Conservation (phyloP, 129 eudicot genomes). For the Chrysanthemum lavandulifolium region DNA sequence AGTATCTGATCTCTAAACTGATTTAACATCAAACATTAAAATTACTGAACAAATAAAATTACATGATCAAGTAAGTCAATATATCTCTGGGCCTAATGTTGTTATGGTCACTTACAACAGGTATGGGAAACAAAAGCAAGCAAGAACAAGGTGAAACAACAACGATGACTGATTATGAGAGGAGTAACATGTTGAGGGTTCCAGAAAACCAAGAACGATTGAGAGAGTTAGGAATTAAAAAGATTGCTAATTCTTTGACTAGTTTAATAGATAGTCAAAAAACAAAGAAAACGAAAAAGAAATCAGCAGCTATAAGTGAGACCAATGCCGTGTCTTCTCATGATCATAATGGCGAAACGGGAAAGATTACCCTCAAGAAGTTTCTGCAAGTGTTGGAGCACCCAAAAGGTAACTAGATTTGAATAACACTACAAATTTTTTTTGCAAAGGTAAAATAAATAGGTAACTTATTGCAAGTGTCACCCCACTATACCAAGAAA, state of each 20-base stretch:
- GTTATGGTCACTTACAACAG: not conserved
- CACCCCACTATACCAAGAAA: too few relatives aligned
- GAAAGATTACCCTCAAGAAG: not conserved
- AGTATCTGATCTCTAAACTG: too few relatives aligned
- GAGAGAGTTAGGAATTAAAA: too few relatives aligned
- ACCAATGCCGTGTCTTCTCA: not conserved
- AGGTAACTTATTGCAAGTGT: too few relatives aligned
- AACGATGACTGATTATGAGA: not conserved
- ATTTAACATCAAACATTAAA: too few relatives aligned
- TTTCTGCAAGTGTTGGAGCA: not conserved
- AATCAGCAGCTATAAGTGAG: not conserved
- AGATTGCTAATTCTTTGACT: too few relatives aligned
- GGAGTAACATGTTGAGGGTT: not conserved
- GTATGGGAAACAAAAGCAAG: not conserved
- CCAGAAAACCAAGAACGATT: too few relatives aligned
- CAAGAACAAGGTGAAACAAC: not conserved
- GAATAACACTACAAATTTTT: too few relatives aligned
- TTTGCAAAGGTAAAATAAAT: too few relatives aligned
- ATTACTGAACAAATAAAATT: too few relatives aligned
- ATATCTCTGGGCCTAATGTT: not conserved
- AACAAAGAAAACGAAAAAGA: not conserved
- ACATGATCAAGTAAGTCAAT: too few relatives aligned
- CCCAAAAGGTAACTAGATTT: slow-evolving; percentile 2
- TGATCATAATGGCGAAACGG: not conserved
- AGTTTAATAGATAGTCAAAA: too few relatives aligned